These are phyloP conservation scores for Calendula officinalis DNA, from an alignment of 129 eudicot genomes.

Conservation along the genomic window DNA sequence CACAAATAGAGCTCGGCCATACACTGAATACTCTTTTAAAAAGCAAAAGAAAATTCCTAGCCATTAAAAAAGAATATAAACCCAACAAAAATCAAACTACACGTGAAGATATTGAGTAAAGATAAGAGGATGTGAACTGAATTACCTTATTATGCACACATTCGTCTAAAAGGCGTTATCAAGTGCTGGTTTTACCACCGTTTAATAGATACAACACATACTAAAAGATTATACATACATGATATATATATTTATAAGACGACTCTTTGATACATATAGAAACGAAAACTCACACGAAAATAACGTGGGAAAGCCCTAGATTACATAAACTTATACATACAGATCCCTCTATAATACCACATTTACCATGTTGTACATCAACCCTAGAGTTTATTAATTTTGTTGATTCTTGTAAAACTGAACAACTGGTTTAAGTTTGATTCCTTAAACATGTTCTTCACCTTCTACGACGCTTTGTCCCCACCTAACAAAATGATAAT, in stretches of 20 bases:
- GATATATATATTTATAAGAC: conserved; percentile 15
- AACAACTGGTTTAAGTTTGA: conserved; percentile 1
- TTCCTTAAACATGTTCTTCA: conserved; percentile 19
- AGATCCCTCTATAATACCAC: conserved; percentile 18
- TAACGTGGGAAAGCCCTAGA: conserved; percentile 22
- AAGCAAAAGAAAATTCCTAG: not conserved
- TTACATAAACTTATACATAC: conserved; percentile 30
- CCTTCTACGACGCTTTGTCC: conserved; percentile 75
- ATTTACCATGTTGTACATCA: conserved; percentile 4
- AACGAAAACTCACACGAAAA: conserved; percentile 2
- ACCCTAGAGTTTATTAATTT: conserved; percentile 3
- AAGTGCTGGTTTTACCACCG: not conserved
- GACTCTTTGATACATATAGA: not conserved
- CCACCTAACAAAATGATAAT: conserved; percentile 52
- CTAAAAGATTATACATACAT: conserved; percentile 22
- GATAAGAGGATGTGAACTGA: not conserved
- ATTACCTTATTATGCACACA: not conserved
- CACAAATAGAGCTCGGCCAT: too few species aligned
- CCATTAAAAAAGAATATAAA: not conserved
- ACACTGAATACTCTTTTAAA: too few species aligned
- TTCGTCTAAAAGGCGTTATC: not conserved
- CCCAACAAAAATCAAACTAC: not conserved
- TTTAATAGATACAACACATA: not conserved
- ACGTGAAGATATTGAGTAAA: not conserved
- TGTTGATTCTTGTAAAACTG: not conserved